Base-by-base conservation (phyloP, 768 basidiomycete genomes). In the Leccinellum rugosiceps region DNA sequence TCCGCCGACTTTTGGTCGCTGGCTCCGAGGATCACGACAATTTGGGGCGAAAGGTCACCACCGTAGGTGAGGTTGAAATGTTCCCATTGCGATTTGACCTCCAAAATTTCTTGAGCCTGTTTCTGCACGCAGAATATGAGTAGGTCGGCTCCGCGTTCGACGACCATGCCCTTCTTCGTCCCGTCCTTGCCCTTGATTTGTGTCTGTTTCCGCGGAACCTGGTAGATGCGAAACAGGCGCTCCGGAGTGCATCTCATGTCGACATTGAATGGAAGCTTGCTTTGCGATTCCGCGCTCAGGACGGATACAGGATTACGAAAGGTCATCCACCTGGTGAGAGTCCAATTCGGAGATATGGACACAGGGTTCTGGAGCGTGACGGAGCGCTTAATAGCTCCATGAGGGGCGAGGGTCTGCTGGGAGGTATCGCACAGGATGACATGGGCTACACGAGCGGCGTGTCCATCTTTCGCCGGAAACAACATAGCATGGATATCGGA, bases 401-500 rank as follows among this genome's bases (percentile, higher is more conserved):
- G 53, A 17, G 6, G 4, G 31, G 57, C 15, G 10, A 60, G 54
- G 19, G 14, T 8, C 13, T 31, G 41, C 28, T 21, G 55, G 28
- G 67, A 62, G 47, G 52, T 50, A 21, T 68, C 60, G 58, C 67
- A 64, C 60, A 69, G 53, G 65, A 68, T 67, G 47, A 67, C 62
- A 28, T 51, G 64, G 38, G 68, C 58, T 14, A 45, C 35, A 13
- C 41, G 58, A 34, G n/a, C 9, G 1, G 30, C 44, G 13, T 43
- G 34, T 2, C 26, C 38, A 6, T 58, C 49, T 52, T 21, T 60
- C 11, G 19, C 21, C 34, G 68, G 44, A 45, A 49, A 59, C 38
- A 64, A 23, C 19, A 68, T 62, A 28, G 62, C 55, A 4, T 55
- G 65, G 11, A 68, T 57, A 32, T 67, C 68, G 4, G 63, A 44